A percentile compares a stretch with the other conserved stretches of the same genome.
phyloP scores from a whole-genome alignment of 352 stramenopile genomes.

The Pythium vanterpoolii region DNA sequence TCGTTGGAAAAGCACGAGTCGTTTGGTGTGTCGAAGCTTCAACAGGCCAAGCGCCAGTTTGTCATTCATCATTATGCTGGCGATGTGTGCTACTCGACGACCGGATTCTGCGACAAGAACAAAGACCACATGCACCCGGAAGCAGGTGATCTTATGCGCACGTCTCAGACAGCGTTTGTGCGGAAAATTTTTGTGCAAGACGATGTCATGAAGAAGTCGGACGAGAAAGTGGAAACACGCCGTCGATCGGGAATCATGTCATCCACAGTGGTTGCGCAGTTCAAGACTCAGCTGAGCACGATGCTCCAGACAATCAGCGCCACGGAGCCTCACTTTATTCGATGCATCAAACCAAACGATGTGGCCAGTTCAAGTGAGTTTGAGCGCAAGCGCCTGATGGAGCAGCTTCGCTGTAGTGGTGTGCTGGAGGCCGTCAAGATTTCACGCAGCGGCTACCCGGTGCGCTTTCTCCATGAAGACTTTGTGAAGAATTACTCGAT shows the following conservation, averaged over 20 bases:
- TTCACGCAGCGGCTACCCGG: conserved; percentile 88
- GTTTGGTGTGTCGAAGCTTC: conserved; percentile 69
- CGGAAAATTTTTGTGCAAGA: conserved; percentile 62
- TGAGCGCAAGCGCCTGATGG: conserved; percentile 60
- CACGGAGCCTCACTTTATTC: conserved; percentile 92
- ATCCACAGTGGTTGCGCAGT: conserved; percentile 88
- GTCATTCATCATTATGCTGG: conserved; percentile 87
- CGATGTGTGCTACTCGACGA: conserved; percentile 75
- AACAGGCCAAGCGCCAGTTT: conserved; percentile 81
- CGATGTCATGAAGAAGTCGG: conserved; percentile 24
- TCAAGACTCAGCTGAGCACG: conserved; percentile 90
- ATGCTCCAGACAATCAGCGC: conserved; percentile 94
- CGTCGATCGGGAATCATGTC: conserved; percentile 78
- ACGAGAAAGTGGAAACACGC: conserved; percentile 35
- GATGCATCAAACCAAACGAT: conserved; percentile 90
- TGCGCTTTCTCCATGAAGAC: conserved; percentile 92
- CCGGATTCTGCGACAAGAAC: conserved; percentile 89
- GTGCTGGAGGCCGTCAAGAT: conserved; percentile 89
- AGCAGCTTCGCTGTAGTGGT: conserved; percentile 85
- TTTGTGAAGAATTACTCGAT: conserved; percentile 89
- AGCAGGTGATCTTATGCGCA: conserved; percentile 66
- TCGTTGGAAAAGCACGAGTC: conserved; percentile 52
- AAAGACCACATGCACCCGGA: conserved; percentile 87
- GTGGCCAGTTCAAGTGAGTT: conserved; percentile 54
- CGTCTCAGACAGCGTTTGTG: conserved; percentile 63